These are phyloP conservation scores for Halteria grandinella DNA, from an alignment of 73 alveolate genomes.

Conservation along the genomic window DNA sequence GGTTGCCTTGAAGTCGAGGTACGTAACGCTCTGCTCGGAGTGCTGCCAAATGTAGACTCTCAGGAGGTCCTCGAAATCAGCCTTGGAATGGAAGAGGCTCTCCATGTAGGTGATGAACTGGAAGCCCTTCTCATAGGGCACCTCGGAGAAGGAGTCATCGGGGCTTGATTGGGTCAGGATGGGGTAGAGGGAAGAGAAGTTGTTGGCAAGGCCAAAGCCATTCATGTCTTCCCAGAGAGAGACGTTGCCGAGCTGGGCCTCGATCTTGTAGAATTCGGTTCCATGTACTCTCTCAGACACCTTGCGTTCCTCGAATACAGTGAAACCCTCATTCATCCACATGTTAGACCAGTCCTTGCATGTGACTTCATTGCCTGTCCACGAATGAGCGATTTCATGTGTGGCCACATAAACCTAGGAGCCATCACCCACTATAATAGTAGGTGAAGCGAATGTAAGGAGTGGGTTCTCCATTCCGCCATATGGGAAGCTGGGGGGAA, in stretches of 20 bases:
- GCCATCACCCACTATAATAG: slow-evolving; percentile 80
- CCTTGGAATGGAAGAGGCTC: slow-evolving; percentile 24
- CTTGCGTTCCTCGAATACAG: slow-evolving; percentile 77
- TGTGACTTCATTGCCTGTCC: slow-evolving; percentile 91
- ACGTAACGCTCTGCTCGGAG: neutral
- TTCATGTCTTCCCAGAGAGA: slow-evolving; percentile 59
- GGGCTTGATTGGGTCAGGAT: slow-evolving; percentile 59
- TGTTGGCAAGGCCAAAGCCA: slow-evolving; percentile 56
- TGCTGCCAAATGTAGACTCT: slow-evolving; percentile 6
- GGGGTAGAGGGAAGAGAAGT: slow-evolving; percentile 58
- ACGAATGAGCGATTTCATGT: slow-evolving; percentile 90
- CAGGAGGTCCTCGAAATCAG: slow-evolving; percentile 34
- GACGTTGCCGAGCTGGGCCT: slow-evolving; percentile 58
- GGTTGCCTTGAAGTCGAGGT: slow-evolving; percentile 8
- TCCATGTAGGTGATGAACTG: slow-evolving; percentile 73
- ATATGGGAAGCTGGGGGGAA: slow-evolving; percentile 90
- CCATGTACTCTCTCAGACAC: slow-evolving; percentile 51
- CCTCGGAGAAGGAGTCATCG: slow-evolving; percentile 41
- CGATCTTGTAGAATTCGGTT: slow-evolving; percentile 33
- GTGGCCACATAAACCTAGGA: slow-evolving; percentile 78
- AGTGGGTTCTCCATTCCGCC: slow-evolving; percentile 97
- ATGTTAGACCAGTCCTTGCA: slow-evolving; percentile 84
- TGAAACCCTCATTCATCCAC: slow-evolving; percentile 94
- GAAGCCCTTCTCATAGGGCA: slow-evolving; percentile 84
- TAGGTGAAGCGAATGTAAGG: slow-evolving; percentile 86